Percentiles rank a stretch among this genome's conserved stretches.
phyloP scores from a whole-genome alignment of 176 grass and related monocot species.

The Triticum dicoccoides region DNA sequence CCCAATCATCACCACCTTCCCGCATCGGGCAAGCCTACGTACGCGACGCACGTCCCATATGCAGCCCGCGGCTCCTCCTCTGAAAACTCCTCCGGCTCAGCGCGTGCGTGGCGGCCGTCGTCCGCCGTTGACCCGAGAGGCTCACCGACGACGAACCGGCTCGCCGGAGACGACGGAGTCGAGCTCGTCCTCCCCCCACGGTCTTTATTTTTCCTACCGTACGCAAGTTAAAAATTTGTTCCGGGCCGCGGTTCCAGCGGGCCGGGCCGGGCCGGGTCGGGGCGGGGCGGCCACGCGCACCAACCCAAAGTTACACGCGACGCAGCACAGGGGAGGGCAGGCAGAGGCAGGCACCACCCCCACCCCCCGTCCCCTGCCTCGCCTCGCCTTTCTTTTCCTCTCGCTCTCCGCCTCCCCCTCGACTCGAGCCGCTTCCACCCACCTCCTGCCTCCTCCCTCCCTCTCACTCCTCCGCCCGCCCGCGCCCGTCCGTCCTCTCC shows the following conservation, averaged over 20 bases:
- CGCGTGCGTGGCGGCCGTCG: no score
- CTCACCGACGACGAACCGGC: no score
- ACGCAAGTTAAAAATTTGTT: neutral
- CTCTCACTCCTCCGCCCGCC: neutral
- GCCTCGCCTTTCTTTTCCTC: constrained; percentile 37
- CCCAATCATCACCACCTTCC: neutral
- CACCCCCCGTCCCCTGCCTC: neutral
- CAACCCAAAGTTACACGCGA: constrained; percentile 38
- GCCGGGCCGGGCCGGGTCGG: neutral
- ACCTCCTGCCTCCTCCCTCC: constrained; percentile 7
- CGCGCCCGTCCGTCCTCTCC: neutral
- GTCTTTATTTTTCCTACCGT: neutral
- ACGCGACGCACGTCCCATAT: neutral
- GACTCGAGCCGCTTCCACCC: constrained; percentile 47
- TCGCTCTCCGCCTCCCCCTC: constrained; percentile 48
- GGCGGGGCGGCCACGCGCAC: constrained; percentile 16
- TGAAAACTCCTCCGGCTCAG: neutral
- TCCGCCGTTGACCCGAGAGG: neutral
- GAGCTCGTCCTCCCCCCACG: no score
- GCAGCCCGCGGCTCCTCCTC: no score
- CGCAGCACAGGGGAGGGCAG: neutral
- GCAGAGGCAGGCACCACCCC: neutral
- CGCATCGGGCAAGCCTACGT: neutral
- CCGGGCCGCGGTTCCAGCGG: neutral
- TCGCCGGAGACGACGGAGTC: no score